Evolutionary conservation across 305 asterid genomes (phyloP), one percentile per base, ranked within the genome.

Genomic region (Euphrasia arctica): DNA sequence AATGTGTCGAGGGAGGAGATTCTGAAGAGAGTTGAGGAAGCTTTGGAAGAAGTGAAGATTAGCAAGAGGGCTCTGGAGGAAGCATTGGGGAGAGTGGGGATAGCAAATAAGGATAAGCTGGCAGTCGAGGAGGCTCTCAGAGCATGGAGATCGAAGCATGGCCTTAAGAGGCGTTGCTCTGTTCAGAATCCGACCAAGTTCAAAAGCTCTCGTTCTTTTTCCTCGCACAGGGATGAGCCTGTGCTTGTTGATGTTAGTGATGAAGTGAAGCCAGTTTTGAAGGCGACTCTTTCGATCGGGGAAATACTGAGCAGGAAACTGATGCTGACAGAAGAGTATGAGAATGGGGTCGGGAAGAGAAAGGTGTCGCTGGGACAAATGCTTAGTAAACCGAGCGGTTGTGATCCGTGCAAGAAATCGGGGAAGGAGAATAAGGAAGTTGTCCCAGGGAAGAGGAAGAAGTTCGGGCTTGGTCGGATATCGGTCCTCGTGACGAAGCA

Each of bases 91-190:
- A 70, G 94, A 75, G 94, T 86, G 55, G 96, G 88, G 68, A 78
- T 77, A 65, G 98, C 98, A 45, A 86, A 80, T 65, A 72, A 54
- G 59, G 91, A 87, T 39, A 90, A 93, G 64, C 67, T 90, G 14
- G 95, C 82, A 8, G 96, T 90, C 4, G 97, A 93, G 68, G 98
- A 83, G 70, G 95, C 96, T 58, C 82, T 93, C 27, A 71, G 95
- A 14, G 79, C 72, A 32, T 93, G 98, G 98, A 87, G 96, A 81
- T 90, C 97, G 27, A 95, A 87, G 63, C 89, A 81, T 12, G 87
- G 92, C 4, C 90, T 83, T 65, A 87, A 81, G 52, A 78, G 88
- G n/a, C 85, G 84, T 5, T 65, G 9, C 1, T 36, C 78, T 1
- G 62, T 81, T 6, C 85, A 83, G 13, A 80, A 67, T 68, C 64